Evolutionary conservation across 2,329 filamentous ascomycete genomes (phyloP), one percentile per base, ranked within the genome.

Genomic region (Pseudocercospora vitis): DNA sequence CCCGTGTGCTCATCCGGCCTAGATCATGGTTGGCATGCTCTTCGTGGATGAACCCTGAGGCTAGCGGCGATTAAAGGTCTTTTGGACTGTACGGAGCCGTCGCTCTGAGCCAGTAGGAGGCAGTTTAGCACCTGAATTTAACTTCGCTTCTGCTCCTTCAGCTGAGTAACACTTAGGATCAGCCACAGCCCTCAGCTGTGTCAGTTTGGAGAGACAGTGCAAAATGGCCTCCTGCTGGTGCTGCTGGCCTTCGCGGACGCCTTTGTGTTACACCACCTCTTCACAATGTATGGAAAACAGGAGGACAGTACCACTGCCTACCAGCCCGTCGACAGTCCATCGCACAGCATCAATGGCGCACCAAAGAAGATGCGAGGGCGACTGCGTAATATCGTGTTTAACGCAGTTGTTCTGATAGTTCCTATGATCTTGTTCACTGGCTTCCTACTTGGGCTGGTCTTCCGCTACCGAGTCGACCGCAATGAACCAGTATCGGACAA

Each of bases 341-440:
- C 33, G 19, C 33, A 37, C n/a, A 37, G 33, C 33, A n/a, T 9
- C n/a, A n/a, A 39, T 39, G 35, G 35, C 11, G 14, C 35, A 9
- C 35, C n/a, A 19, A 39, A 21, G 35, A 39, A 39, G 35, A 39
- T 39, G 14, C 35, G 35, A 39, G 35, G 35, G 21, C n/a, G 35
- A 23, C 6, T 39, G 11, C 18, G 35, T 9, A 39, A 39, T 11
- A 39, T 39, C 35, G 18, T 11, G 19, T 39, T 39, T 18, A 39
- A 39, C 19, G 21, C 35, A 14, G 11, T 39, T 11, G 19, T 39
- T 19, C 11, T 39, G 35, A 39, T 18, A 39, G 35, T 39, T 19
- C 35, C 35, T 16, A 39, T 39, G 35, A 16, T 39, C 11, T 9
- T 39, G 35, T 39, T 39, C 35, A 39, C 16, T 39, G 35, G 35